Percentiles rank a stretch among this genome's conserved stretches.
Evolutionary conservation across 176 grass and related monocot genomes (phyloP).

Genomic region (Triticum dicoccoides): DNA sequence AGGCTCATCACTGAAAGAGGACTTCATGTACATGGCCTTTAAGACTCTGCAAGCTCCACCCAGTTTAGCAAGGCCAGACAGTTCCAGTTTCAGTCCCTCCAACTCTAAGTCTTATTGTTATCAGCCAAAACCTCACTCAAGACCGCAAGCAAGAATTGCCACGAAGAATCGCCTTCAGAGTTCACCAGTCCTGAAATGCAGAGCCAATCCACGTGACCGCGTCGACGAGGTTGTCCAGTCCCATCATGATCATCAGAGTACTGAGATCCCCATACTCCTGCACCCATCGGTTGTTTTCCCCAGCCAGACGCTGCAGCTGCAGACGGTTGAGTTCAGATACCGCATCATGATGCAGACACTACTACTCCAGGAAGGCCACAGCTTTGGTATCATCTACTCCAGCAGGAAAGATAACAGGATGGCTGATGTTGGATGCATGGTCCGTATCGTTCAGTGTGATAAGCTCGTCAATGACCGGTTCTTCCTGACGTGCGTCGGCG

Average conservation of each 20-base stretch:
- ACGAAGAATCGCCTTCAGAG: not conserved
- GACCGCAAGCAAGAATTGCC: not conserved
- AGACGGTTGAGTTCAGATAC: constrained; percentile 87
- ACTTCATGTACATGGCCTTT: constrained; percentile 30
- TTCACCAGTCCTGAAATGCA: constrained; percentile 23
- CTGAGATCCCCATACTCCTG: constrained; percentile 61
- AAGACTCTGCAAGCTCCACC: constrained; percentile 26
- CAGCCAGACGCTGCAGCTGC: constrained; percentile 53
- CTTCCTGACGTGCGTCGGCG: constrained; percentile 76
- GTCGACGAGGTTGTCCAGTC: constrained; percentile 6
- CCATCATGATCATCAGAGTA: constrained; percentile 27
- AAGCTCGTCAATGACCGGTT: constrained; percentile 64
- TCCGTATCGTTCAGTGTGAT: constrained; percentile 67
- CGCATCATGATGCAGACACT: constrained; percentile 96
- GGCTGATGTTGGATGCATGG: constrained; percentile 69
- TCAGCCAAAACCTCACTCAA: not conserved
- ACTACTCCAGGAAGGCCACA: constrained; percentile 59
- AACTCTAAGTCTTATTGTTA: not conserved
- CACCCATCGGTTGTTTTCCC: constrained; percentile 72
- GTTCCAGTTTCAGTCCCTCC: not conserved
- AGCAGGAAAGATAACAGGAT: not conserved
- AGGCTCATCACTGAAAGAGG: not conserved
- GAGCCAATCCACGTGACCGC: constrained; percentile 17
- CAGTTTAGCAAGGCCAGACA: constrained; percentile 4
- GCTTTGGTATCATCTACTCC: constrained; percentile 35